Evolutionary conservation across 768 basidiomycete genomes (phyloP).

Genomic region (Amanita polypyramis): DNA sequence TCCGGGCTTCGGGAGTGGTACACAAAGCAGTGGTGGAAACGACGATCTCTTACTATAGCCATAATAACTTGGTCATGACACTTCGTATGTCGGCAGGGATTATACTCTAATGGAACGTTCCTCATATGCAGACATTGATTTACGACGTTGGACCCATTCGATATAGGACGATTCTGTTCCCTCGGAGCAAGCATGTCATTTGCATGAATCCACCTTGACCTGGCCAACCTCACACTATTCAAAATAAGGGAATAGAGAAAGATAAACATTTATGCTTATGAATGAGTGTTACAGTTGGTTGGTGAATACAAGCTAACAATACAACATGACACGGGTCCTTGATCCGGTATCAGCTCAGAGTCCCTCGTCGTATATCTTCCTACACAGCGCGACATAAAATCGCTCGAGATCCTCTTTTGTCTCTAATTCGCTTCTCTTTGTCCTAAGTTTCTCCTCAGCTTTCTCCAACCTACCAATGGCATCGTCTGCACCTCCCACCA

Average conservation of each 20-base stretch:
- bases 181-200: too few relatives aligned
- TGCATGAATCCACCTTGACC: too few relatives aligned
- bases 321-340: neutral
- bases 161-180: too few relatives aligned
- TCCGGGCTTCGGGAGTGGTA: conserved; percentile 9
- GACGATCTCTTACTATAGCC: conserved; percentile 34
- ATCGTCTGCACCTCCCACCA: conserved; percentile 2
- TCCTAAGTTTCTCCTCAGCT: conserved; percentile 13
- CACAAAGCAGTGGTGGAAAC: conserved; percentile 15
- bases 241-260: too few relatives aligned
- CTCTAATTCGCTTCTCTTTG: conserved; percentile 38
- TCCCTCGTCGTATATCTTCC: conserved; percentile 91
- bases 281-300: neutral
- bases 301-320: conserved; percentile 1
- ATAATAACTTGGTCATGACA: neutral
- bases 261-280: too few relatives aligned
- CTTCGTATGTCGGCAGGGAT: conserved; percentile 3
- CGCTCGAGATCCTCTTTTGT: conserved; percentile 73
- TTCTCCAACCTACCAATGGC: conserved; percentile 16
- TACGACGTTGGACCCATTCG: too few relatives aligned
- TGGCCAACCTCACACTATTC: too few relatives aligned
- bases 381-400: conserved; percentile 82
- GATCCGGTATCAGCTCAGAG: conserved; percentile 32
- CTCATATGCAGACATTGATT: neutral
- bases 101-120: conserved; percentile 9